These are phyloP conservation scores for Pichiaceae sp. DNA, from an alignment of 1,139 yeast genomes.

Conservation along the genomic window DNA sequence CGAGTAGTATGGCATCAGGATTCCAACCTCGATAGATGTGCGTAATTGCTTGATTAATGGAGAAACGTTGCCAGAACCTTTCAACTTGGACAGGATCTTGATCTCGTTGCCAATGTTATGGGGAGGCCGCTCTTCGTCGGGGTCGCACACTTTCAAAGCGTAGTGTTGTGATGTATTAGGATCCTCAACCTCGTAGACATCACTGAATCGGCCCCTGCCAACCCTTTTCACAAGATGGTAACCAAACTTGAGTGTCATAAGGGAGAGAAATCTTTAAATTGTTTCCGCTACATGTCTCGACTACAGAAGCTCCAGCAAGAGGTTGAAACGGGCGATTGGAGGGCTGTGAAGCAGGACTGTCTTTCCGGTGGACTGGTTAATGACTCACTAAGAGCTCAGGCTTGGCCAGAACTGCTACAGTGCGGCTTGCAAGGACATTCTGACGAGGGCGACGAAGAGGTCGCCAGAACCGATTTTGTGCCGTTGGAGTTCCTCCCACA, in stretches of 20 bases:
- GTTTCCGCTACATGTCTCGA: no score
- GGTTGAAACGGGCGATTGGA: no score
- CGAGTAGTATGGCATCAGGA: slow-evolving; percentile 33
- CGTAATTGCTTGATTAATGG: slow-evolving; percentile 23
- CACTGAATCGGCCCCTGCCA: slow-evolving; percentile 27
- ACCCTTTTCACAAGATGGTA: slow-evolving; percentile 12
- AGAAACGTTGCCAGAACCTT: slow-evolving; percentile 18
- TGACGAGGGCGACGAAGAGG: slow-evolving; percentile 1
- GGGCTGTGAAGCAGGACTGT: no score
- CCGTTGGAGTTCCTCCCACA: slow-evolving; percentile 22
- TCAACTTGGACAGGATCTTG: slow-evolving; percentile 24
- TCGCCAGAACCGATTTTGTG: neutral
- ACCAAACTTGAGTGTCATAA: slow-evolving; percentile 8
- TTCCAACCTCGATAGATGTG: slow-evolving; percentile 29
- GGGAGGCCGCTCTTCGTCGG: slow-evolving; percentile 42
- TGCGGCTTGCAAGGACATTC: slow-evolving; percentile 1
- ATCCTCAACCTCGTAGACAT: slow-evolving; percentile 22
- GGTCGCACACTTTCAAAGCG: slow-evolving; percentile 38
- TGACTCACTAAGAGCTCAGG: slow-evolving; percentile 30
- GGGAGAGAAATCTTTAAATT: no score
- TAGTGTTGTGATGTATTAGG: slow-evolving; percentile 5
- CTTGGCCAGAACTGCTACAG: slow-evolving; percentile 44
- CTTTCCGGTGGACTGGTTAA: no score
- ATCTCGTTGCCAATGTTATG: slow-evolving; percentile 38
- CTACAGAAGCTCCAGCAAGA: no score